Percentiles rank a stretch among this genome's conserved stretches.
Evolutionary conservation across 129 eudicot species (phyloP).

Genomic region (Helianthus tuberosus): DNA sequence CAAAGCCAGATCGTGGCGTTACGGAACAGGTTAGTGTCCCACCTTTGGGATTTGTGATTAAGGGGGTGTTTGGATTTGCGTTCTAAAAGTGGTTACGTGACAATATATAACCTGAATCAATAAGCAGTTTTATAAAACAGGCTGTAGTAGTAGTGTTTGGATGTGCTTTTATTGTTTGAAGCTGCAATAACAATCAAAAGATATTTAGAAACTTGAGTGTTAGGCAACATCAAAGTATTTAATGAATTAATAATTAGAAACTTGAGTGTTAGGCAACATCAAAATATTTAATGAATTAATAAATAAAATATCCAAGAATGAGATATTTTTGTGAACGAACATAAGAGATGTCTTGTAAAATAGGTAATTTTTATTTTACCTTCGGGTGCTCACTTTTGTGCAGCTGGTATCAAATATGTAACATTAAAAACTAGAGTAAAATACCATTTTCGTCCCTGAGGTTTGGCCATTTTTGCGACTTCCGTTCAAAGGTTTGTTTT

Average conservation of each 20-base stretch:
- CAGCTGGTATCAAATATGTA: not conserved
- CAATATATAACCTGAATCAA: not conserved
- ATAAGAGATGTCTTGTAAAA: not conserved
- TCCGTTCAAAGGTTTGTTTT: too few species aligned
- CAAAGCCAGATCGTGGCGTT: slow-evolving; percentile 98
- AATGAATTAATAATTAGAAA: not conserved
- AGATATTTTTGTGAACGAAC: too few species aligned
- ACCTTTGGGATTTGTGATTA: not conserved
- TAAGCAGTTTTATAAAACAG: not conserved
- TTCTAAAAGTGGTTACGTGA: not conserved
- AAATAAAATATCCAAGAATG: not conserved
- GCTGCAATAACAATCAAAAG: not conserved
- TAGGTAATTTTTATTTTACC: not conserved
- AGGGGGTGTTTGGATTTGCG: not conserved
- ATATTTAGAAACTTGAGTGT: not conserved
- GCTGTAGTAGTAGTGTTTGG: not conserved
- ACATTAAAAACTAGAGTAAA: not conserved
- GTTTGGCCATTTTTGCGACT: too few species aligned
- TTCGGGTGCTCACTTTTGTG: not conserved
- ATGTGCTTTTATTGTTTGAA: not conserved
- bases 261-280: not conserved
- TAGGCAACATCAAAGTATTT: not conserved
- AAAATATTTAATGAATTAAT: not conserved
- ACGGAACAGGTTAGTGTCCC: slow-evolving; percentile 71
- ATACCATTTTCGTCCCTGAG: too few species aligned